Percentiles rank a stretch among this genome's conserved stretches.
These are phyloP conservation scores for Senecio squalidus DNA, from an alignment of 140 eudicot genomes.

Conservation along the genomic window DNA sequence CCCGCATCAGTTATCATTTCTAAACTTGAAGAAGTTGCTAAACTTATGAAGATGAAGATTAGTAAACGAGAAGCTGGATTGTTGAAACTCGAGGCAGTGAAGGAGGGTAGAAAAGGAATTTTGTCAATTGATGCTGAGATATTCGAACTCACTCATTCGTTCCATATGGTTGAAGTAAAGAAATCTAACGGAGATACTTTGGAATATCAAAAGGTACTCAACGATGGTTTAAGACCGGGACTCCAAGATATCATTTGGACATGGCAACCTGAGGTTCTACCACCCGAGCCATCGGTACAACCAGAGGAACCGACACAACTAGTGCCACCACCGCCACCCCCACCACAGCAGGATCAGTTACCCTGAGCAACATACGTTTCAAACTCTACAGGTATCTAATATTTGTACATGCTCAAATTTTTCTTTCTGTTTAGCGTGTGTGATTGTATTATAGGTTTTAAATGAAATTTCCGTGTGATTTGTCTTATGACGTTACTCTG, in stretches of 20 bases:
- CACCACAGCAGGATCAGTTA: slow-evolving; percentile 28
- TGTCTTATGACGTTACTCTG: background rate
- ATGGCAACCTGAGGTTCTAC: slow-evolving; percentile 62
- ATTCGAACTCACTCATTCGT: slow-evolving; percentile 52
- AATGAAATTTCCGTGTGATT: background rate
- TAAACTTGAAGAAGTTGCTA: slow-evolving; percentile 56
- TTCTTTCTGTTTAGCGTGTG: slow-evolving; percentile 6
- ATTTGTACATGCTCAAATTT: slow-evolving; percentile 17
- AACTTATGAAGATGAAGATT: slow-evolving; percentile 37
- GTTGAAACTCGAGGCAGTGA: slow-evolving; percentile 57
- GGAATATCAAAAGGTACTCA: slow-evolving; percentile 53
- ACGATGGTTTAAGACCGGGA: slow-evolving; percentile 66
- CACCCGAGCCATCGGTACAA: slow-evolving; percentile 14
- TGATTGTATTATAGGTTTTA: slow-evolving; percentile 10
- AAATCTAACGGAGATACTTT: slow-evolving; percentile 69
- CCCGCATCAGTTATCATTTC: slow-evolving; percentile 51
- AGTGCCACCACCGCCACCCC: background rate
- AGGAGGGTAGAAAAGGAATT: slow-evolving; percentile 73
- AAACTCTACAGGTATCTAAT: slow-evolving; percentile 4
- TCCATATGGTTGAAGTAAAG: slow-evolving; percentile 68
- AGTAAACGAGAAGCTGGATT: slow-evolving; percentile 56
- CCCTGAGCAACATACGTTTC: slow-evolving; percentile 21
- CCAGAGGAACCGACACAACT: background rate
- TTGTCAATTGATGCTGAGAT: slow-evolving; percentile 74
- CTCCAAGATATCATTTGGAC: slow-evolving; percentile 78